These are phyloP conservation scores for Monosporascus ibericus DNA, from an alignment of 2,329 filamentous ascomycete genomes.

Conservation along the genomic window DNA sequence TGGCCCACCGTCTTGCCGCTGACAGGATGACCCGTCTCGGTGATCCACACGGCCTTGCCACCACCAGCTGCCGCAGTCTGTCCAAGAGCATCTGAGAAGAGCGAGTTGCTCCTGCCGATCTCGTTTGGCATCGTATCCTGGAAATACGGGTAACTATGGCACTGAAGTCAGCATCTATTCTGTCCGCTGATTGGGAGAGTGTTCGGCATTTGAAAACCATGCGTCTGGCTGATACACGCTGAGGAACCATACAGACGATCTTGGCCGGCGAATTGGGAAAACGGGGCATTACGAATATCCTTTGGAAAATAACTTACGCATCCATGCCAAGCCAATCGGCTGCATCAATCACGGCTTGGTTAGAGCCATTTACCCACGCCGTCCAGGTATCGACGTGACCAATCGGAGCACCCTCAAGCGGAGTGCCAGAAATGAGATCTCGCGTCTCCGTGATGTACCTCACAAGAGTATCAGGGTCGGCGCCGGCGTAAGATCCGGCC, in stretches of 20 bases:
- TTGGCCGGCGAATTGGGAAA: too few species aligned
- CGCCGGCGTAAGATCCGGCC: constrained; percentile 57
- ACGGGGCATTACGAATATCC: too few species aligned
- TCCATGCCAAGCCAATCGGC: constrained; percentile 80
- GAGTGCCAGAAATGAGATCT: constrained; percentile 55
- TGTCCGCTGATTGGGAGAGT: too few species aligned
- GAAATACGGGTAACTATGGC: constrained; percentile 65
- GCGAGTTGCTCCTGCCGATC: constrained; percentile 55
- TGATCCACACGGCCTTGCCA: constrained; percentile 75
- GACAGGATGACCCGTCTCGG: constrained; percentile 84
- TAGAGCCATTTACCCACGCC: constrained; percentile 66
- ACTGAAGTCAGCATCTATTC: too few species aligned
- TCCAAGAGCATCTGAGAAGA: constrained; percentile 63
- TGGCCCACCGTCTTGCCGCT: constrained; percentile 56
- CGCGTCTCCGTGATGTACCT: constrained; percentile 67
- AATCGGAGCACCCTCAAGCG: constrained; percentile 51
- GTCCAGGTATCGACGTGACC: constrained; percentile 92
- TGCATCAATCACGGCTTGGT: constrained; percentile 61
- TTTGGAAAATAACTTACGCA: constrained; percentile 29
- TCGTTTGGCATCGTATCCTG: constrained; percentile 62
- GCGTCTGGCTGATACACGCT: too few species aligned
- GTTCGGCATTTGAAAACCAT: too few species aligned
- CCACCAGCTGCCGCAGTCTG: constrained; percentile 52
- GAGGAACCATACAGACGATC: too few species aligned
- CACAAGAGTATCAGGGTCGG: constrained; percentile 55